phyloP scores from a whole-genome alignment of 2,329 filamentous ascomycete species.

The Mycosphaerelloides madeirae region DNA sequence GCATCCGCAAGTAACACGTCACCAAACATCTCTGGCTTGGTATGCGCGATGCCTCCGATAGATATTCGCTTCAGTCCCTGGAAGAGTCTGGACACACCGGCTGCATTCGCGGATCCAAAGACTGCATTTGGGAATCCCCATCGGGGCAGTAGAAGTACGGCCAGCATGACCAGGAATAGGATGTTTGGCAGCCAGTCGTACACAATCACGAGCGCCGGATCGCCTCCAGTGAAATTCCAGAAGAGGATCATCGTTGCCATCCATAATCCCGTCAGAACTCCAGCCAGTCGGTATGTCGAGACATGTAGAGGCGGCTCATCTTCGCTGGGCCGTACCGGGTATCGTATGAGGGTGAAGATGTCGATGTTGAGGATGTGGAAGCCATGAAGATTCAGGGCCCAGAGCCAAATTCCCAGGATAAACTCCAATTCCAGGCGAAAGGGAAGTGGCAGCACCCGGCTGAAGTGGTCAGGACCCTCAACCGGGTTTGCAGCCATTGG shows the following conservation, averaged over 20 bases:
- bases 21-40: slow-evolving; percentile 86
- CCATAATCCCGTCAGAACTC: slow-evolving; percentile 68
- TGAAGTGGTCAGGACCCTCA: slow-evolving; percentile 71
- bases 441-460: slow-evolving; percentile 78
- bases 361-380: slow-evolving; percentile 72
- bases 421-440: slow-evolving; percentile 83
- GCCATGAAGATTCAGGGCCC: slow-evolving; percentile 87
- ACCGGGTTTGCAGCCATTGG: slow-evolving; percentile 15
- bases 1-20: slow-evolving; percentile 92
- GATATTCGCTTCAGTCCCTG: slow-evolving; percentile 70
- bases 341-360: slow-evolving; percentile 63
- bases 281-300: slow-evolving; percentile 81
- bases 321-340: slow-evolving; percentile 67
- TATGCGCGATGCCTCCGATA: slow-evolving; percentile 79
- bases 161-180: slow-evolving; percentile 62
- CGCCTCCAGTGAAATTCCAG: slow-evolving; percentile 73
- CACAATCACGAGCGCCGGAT: slow-evolving; percentile 60
- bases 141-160: slow-evolving; percentile 62
- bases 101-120: slow-evolving; percentile 46
- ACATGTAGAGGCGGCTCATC: slow-evolving; percentile 66
- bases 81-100: slow-evolving; percentile 63
- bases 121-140: slow-evolving; percentile 9
- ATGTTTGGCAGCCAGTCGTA: slow-evolving; percentile 89
- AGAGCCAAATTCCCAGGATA: slow-evolving; percentile 88
- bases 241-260: slow-evolving; percentile 70